These are phyloP conservation scores for Jimgerdemannia lactiflua DNA, from an alignment of 192 early-diverging fungal genomes.

Conservation along the genomic window DNA sequence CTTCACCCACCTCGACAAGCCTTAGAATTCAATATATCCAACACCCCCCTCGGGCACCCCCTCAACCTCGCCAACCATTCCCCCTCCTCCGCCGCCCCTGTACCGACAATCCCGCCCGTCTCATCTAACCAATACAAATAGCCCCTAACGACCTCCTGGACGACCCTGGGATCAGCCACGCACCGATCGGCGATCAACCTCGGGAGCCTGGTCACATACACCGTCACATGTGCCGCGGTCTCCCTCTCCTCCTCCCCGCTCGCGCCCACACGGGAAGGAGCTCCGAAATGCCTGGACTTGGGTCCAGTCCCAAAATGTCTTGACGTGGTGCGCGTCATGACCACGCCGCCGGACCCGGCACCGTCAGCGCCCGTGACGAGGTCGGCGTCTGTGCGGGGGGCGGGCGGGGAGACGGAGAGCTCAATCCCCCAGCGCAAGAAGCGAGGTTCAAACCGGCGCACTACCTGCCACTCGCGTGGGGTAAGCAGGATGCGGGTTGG, in stretches of 20 bases:
- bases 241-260: background rate
- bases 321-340: background rate
- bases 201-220: slow-evolving; percentile 45
- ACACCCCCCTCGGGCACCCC: slow-evolving; percentile 56
- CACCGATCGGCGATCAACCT: slow-evolving; percentile 60
- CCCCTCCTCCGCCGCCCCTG: background rate
- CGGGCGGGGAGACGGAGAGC: slow-evolving; percentile 1
- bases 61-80: slow-evolving; percentile 23
- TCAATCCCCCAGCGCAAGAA: slow-evolving; percentile 50
- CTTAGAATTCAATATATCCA: slow-evolving; percentile 72
- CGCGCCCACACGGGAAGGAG: background rate
- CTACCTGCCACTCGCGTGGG: slow-evolving; percentile 29
- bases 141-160: slow-evolving; percentile 45
- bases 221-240: background rate
- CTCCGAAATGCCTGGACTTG: slow-evolving; percentile 9
- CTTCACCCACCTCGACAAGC: slow-evolving; percentile 54
- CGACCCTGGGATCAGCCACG: slow-evolving; percentile 41
- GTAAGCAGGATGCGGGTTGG: slow-evolving; percentile 36
- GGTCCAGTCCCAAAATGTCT: slow-evolving; percentile 14
- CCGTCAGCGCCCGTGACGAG: background rate
- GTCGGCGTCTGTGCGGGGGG: background rate
- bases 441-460: slow-evolving; percentile 13
- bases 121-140: slow-evolving; percentile 48
- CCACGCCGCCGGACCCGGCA: background rate
- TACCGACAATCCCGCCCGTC: background rate